phyloP scores from a whole-genome alignment of 768 basidiomycete species.

The Chalciporus piperatus region DNA sequence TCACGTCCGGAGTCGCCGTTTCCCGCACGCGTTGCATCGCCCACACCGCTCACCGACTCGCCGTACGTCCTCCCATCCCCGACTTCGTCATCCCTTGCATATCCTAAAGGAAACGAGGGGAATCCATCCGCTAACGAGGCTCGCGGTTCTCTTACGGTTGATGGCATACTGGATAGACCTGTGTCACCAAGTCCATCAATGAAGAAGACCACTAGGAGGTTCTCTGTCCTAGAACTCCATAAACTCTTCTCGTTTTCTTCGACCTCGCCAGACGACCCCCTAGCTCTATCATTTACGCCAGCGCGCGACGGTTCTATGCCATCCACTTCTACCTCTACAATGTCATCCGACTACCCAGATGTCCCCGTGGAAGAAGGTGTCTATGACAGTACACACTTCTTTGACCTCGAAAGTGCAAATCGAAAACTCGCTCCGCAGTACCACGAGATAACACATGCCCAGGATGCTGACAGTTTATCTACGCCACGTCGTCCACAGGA shows the following conservation, averaged over 20 bases:
- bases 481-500: slow-evolving; percentile 31
- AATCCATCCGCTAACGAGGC: slow-evolving; percentile 19
- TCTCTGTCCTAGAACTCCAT: slow-evolving; percentile 38
- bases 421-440: slow-evolving; percentile 12
- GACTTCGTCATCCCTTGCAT: slow-evolving; percentile 10
- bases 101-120: slow-evolving; percentile 24
- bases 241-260: slow-evolving; percentile 31
- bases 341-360: slow-evolving; percentile 16
- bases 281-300: slow-evolving; percentile 1
- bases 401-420: slow-evolving; percentile 19
- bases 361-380: slow-evolving; percentile 18
- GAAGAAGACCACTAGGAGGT: slow-evolving; percentile 27
- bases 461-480: neutral
- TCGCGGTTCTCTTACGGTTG: slow-evolving; percentile 5
- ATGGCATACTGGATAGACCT: slow-evolving; percentile 21
- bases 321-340: slow-evolving; percentile 11
- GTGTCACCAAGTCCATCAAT: slow-evolving; percentile 36
- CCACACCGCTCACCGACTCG: slow-evolving; percentile 18
- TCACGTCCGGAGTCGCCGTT: slow-evolving; percentile 29
- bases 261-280: slow-evolving; percentile 14
- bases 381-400: slow-evolving; percentile 11
- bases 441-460: slow-evolving; percentile 2
- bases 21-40: slow-evolving; percentile 25
- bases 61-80: neutral
- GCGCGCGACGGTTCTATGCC: neutral